phyloP scores from a whole-genome alignment of 768 basidiomycete genomes.

The Pluteus cervinus region DNA sequence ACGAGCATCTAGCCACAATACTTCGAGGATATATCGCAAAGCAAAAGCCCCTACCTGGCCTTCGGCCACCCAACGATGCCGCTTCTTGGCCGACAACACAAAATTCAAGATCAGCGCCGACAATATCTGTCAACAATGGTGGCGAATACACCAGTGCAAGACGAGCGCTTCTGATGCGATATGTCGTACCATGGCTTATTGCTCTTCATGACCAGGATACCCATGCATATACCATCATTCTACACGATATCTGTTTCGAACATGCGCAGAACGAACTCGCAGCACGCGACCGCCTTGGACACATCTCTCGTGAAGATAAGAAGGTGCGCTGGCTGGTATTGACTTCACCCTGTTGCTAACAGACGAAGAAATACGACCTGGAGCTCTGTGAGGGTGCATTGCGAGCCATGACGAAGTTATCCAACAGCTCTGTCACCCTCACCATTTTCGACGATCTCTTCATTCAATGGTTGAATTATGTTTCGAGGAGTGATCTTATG shows the following conservation, averaged over 20 bases:
- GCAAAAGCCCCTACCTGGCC: conserved; percentile 55
- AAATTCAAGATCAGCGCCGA: conserved; percentile 26
- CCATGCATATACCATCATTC: conserved; percentile 39
- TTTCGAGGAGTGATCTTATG: conserved; percentile 25
- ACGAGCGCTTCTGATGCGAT: conserved; percentile 44
- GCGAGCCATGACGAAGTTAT: conserved; percentile 46
- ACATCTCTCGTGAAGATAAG: too few species aligned
- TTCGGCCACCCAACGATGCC: conserved; percentile 38
- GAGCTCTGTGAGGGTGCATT: conserved; percentile 37
- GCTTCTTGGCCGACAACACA: conserved; percentile 51
- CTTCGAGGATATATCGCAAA: conserved; percentile 63
- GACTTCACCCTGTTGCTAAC: not conserved
- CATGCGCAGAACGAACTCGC: too few species aligned
- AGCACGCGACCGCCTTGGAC: too few species aligned
- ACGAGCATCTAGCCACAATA: conserved; percentile 58
- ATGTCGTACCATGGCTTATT: conserved; percentile 62
- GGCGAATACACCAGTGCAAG: conserved; percentile 66
- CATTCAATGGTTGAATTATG: conserved; percentile 50
- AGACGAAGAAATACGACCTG: too few species aligned
- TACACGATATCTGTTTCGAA: conserved; percentile 52
- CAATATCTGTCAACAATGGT: conserved; percentile 48
- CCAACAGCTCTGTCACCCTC: conserved; percentile 48
- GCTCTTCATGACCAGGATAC: conserved; percentile 62
- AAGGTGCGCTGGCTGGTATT: too few species aligned
- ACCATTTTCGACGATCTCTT: conserved; percentile 54